Conservation (phyloP, 2,329 filamentous ascomycete species). For the Nannizziopsis barbatae region DNA sequence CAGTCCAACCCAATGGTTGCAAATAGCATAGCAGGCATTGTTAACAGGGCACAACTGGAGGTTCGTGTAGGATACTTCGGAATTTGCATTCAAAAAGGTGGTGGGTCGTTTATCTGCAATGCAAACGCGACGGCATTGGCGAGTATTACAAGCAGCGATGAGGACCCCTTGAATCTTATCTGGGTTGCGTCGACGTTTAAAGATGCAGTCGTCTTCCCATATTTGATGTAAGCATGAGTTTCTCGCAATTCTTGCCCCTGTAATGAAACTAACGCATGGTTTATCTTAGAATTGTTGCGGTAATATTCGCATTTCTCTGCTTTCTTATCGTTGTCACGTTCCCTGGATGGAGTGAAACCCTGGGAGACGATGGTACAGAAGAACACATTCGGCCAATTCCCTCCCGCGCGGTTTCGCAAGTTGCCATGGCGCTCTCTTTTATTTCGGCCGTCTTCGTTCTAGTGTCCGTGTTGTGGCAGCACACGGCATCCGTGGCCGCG, state of each 20-base stretch:
- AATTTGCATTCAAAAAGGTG: conserved; percentile 87
- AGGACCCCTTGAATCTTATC: conserved; percentile 92
- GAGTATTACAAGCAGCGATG: conserved; percentile 75
- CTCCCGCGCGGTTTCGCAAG: conserved; percentile 79
- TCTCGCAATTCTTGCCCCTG: neutral
- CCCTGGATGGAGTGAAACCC: conserved; percentile 90
- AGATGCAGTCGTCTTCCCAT: conserved; percentile 96
- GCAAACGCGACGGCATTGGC: conserved; percentile 93
- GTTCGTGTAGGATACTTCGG: conserved; percentile 96
- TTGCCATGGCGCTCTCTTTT: conserved; percentile 86
- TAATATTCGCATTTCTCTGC: conserved; percentile 93
- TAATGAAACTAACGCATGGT: conserved; percentile 8
- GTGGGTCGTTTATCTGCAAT: conserved; percentile 84
- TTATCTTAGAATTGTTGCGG: conserved; percentile 70
- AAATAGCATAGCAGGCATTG: conserved; percentile 78
- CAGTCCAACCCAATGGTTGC: conserved; percentile 86
- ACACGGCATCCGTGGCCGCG: conserved; percentile 91
- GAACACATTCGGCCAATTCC: conserved; percentile 91
- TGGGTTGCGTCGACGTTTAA: conserved; percentile 97
- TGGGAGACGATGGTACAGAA: conserved; percentile 65
- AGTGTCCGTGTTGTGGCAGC: conserved; percentile 52
- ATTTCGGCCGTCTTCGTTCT: conserved; percentile 55
- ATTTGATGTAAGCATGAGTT: conserved; percentile 61
- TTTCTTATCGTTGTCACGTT: conserved; percentile 92
- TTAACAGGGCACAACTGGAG: conserved; percentile 70